phyloP scores from a whole-genome alignment of 148 eudicot species.

The Euryodendron excelsum region DNA sequence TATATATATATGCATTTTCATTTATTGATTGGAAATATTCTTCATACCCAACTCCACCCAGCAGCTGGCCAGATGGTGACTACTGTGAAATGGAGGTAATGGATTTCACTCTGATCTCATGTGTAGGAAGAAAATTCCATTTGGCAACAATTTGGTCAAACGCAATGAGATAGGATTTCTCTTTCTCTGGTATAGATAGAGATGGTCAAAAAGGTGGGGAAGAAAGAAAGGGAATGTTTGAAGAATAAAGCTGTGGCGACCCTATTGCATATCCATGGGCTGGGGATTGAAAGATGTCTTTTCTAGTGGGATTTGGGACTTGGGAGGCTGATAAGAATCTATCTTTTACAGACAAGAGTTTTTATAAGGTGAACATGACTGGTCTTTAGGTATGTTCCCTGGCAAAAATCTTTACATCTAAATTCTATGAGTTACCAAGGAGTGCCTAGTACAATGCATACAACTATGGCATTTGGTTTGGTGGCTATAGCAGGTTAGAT shows the following conservation, averaged over 20 bases:
- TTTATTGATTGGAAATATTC: too few relatives aligned
- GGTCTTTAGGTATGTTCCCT: too few relatives aligned
- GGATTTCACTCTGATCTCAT: too few relatives aligned
- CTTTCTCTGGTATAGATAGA: background rate
- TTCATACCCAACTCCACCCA: too few relatives aligned
- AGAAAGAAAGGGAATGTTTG: conserved; percentile 4
- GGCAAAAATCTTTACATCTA: background rate
- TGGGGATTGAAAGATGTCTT: background rate
- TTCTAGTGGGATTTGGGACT: background rate
- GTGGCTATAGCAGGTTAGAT: background rate
- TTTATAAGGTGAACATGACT: too few relatives aligned
- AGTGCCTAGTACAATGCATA: background rate
- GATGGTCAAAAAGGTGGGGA: conserved; percentile 12
- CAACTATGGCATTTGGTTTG: background rate
- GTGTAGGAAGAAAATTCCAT: too few relatives aligned
- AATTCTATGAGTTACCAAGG: background rate
- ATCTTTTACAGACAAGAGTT: background rate
- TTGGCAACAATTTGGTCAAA: too few relatives aligned
- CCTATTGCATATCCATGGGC: background rate
- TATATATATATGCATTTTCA: too few relatives aligned
- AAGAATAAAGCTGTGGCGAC: conserved; percentile 14
- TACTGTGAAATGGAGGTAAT: too few relatives aligned
- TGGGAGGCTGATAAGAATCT: background rate
- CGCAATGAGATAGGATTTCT: too few relatives aligned
- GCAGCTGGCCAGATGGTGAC: too few relatives aligned